These are phyloP conservation scores for Nasturtium officinale DNA, from an alignment of 345 rosid genomes.

Conservation along the genomic window DNA sequence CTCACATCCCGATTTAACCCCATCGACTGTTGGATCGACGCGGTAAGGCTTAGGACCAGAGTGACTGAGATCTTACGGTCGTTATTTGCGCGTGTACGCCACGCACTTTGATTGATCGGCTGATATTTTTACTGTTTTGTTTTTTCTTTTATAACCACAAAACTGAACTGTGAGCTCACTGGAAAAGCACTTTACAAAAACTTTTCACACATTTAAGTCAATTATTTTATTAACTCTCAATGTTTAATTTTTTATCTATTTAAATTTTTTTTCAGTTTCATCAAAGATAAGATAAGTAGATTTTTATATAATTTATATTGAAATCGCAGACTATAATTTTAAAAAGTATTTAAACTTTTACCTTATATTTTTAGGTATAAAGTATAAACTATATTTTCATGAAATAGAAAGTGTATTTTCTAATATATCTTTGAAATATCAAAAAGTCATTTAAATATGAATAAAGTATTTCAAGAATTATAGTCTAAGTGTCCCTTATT, in stretches of 20 bases:
- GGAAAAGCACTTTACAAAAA: background rate
- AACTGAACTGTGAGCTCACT: conserved; percentile 25
- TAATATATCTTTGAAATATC: background rate
- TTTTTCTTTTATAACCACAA: background rate
- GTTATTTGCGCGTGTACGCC: background rate
- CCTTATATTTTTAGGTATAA: background rate
- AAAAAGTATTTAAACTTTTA: background rate
- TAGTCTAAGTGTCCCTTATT: too few relatives aligned
- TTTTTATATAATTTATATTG: background rate
- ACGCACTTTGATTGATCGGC: conserved; percentile 12
- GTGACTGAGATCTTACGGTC: conserved; percentile 34
- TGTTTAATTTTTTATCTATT: background rate
- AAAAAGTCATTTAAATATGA: background rate
- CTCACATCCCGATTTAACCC: conserved; percentile 8
- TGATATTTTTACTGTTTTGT: background rate
- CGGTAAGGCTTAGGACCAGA: conserved; percentile 11
- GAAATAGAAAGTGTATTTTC: background rate
- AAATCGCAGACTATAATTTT: background rate
- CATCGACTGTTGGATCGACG: conserved; percentile 32
- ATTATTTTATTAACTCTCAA: background rate
- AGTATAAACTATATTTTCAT: background rate
- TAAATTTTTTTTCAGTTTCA: background rate
- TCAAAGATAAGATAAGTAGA: background rate
- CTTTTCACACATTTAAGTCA: background rate
- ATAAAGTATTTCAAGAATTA: background rate